Conservation (phyloP, 352 stramenopile species). For the Phytopythium ostracodes region DNA sequence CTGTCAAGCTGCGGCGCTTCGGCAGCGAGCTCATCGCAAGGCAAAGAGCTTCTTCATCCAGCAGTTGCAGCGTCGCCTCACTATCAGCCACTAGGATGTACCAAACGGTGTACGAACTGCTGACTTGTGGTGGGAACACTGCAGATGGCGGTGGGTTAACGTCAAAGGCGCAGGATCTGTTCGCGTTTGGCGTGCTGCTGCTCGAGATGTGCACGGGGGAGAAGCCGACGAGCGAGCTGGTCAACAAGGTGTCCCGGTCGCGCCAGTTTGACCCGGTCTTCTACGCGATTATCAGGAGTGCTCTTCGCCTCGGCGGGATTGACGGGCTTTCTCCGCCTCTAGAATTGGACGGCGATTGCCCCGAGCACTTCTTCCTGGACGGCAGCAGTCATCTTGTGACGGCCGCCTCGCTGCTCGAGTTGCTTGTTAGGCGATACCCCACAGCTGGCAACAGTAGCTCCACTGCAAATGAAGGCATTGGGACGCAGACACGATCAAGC, state of each 20-base stretch:
- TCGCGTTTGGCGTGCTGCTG: constrained; percentile 62
- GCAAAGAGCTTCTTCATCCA: background rate
- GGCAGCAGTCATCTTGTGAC: background rate
- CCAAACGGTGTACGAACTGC: constrained; percentile 2
- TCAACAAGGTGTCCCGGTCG: constrained; percentile 41
- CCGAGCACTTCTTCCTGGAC: background rate
- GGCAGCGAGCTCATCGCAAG: constrained; percentile 26
- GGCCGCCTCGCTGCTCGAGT: constrained; percentile 14
- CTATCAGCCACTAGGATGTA: background rate
- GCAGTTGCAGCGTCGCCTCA: background rate
- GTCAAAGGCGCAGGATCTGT: constrained; percentile 37
- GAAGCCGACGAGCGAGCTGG: constrained; percentile 50
- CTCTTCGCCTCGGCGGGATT: constrained; percentile 12
- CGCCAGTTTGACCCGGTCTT: constrained; percentile 48
- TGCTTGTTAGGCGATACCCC: constrained; percentile 17
- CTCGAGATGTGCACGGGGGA: constrained; percentile 61
- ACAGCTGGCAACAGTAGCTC: constrained; percentile 2
- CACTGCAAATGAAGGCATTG: constrained; percentile 4
- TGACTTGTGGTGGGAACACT: background rate
- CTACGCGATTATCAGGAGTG: constrained; percentile 25
- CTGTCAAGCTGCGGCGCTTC: constrained; percentile 56
- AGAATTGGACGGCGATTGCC: background rate
- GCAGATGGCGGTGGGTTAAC: constrained; percentile 3
- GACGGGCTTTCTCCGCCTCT: background rate
- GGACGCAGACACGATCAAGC: constrained; percentile 7